Conservation (phyloP, 2,329 filamentous ascomycete species). For the Ophiostoma quercus region DNA sequence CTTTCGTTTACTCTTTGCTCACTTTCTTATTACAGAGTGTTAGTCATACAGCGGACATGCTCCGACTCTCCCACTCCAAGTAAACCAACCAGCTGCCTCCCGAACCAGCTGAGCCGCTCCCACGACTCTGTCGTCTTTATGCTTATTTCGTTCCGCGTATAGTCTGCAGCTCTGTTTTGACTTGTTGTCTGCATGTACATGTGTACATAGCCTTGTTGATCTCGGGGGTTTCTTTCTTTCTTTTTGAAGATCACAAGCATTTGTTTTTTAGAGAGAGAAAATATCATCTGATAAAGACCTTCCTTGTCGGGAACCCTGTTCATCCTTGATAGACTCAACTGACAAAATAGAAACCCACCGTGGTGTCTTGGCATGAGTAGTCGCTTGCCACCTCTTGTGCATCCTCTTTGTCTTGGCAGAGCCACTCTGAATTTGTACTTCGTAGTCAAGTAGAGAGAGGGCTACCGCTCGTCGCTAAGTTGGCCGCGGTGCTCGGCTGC, state of each 20-base stretch:
- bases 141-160: slow-evolving; percentile 10
- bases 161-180: not conserved
- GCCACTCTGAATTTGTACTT: not conserved
- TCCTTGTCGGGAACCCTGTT: not conserved
- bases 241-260: no score
- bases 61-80: not conserved
- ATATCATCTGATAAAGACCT: not conserved
- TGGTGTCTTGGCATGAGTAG: slow-evolving; percentile 7
- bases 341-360: not conserved
- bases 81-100: not conserved
- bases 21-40: not conserved
- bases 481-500: not conserved
- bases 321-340: not conserved
- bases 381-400: not conserved
- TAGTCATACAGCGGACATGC: not conserved
- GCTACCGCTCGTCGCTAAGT: not conserved
- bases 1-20: not conserved
- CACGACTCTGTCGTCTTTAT: not conserved
- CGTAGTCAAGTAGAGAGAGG: not conserved
- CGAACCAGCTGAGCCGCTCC: no score
- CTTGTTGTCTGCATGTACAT: not conserved
- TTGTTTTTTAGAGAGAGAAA: no score
- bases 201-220: not conserved
- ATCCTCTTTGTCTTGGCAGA: slow-evolving; percentile 3
- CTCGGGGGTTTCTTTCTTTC: not conserved